These are phyloP conservation scores for Cicer bijugum DNA, from an alignment of 306 rosid species.

Conservation along the genomic window DNA sequence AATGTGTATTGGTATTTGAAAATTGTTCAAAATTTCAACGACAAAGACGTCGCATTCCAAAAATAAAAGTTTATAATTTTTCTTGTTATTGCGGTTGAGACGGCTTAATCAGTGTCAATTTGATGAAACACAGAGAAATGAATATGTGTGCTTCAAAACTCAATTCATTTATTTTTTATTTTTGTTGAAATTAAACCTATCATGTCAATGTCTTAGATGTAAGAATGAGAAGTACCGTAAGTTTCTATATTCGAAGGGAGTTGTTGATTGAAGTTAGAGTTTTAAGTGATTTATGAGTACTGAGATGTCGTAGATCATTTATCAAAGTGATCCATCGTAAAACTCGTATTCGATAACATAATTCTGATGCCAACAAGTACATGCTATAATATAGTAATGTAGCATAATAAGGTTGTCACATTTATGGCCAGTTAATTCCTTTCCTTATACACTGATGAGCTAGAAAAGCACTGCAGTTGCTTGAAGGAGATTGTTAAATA, in stretches of 20 bases:
- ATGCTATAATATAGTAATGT: background rate
- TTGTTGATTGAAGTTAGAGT: background rate
- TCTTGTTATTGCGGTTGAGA: background rate
- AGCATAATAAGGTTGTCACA: conserved; percentile 21
- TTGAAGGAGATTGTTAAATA: conserved; percentile 3
- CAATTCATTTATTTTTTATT: background rate
- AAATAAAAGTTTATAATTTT: background rate
- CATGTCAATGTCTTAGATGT: background rate
- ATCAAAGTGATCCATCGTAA: background rate
- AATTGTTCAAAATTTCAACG: background rate
- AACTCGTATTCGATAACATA: background rate
- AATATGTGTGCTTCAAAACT: background rate
- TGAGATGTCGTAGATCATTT: background rate
- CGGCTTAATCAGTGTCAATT: background rate
- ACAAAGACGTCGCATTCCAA: background rate
- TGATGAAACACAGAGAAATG: background rate
- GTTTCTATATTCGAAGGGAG: background rate
- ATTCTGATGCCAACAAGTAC: conserved; percentile 1
- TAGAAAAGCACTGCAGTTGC: conserved; percentile 1
- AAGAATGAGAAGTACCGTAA: background rate
- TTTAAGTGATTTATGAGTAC: background rate
- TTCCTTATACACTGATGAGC: conserved; percentile 22
- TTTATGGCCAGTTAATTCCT: conserved; percentile 30
- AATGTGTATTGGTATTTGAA: background rate
- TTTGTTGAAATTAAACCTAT: background rate